Conservation (phyloP, 2,329 filamentous ascomycete species). For the Pseudomassariella vexata region DNA sequence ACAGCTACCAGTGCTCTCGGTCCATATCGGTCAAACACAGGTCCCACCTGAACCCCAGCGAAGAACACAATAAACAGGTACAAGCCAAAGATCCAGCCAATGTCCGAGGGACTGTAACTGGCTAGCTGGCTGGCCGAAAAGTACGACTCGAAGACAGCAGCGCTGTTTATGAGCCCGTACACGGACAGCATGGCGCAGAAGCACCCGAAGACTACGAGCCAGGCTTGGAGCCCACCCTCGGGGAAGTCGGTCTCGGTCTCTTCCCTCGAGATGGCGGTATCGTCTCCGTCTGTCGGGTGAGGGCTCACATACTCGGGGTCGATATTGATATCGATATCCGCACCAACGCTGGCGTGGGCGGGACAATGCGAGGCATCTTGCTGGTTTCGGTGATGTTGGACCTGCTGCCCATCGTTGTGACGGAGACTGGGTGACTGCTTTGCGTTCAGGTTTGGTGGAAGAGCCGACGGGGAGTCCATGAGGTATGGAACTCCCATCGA, state of each 20-base stretch:
- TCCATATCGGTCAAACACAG: constrained; percentile 4
- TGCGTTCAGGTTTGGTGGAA: background rate
- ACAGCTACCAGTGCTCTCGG: constrained; percentile 3
- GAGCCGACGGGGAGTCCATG: constrained; percentile 6
- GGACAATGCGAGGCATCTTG: too few relatives aligned
- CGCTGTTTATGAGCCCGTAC: constrained; percentile 68
- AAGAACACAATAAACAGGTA: constrained; percentile 80
- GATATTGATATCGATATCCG: too few relatives aligned
- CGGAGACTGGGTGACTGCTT: background rate
- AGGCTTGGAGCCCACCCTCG: constrained; percentile 67
- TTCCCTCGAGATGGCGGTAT: too few relatives aligned
- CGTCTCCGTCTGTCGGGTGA: too few relatives aligned
- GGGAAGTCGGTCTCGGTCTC: too few relatives aligned
- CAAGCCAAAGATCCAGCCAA: constrained; percentile 84
- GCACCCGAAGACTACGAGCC: constrained; percentile 72
- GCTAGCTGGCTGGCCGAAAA: constrained; percentile 65
- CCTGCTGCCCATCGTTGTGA: background rate
- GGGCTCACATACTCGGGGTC: too few relatives aligned
- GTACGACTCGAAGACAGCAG: constrained; percentile 76
- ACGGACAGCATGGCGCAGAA: constrained; percentile 66
- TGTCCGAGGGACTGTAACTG: constrained; percentile 58
- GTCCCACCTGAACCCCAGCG: constrained; percentile 71
- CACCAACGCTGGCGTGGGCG: too few relatives aligned
- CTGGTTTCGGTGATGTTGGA: too few relatives aligned
- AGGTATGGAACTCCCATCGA: constrained; percentile 2